Evolutionary conservation across 164 flowering plant genomes (phyloP), one percentile per base, ranked within the genome.

Genomic region (Protea cynaroides): DNA sequence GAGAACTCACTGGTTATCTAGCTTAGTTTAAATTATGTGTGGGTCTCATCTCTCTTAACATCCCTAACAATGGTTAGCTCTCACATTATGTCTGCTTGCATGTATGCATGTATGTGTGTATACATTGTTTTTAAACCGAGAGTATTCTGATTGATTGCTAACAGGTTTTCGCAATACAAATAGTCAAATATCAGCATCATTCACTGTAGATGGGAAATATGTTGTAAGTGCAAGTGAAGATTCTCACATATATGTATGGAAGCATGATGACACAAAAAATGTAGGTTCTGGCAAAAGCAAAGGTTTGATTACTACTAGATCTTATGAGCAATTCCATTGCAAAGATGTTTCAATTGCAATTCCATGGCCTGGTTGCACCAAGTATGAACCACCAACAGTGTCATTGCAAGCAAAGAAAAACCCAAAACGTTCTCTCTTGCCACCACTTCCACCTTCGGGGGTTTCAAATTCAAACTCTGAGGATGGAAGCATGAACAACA

Each of bases 321-420:
- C 86, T 0, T 58, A 81, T 40, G 93, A 87, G 59, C 72, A 70
- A 64, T 87, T 87, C 74, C 80, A 58, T 3, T 82, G 90, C 62
- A 74, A 50, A 59, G 90, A 85, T 55, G 90, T 87, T 0, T 81
- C 88, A 11, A 82, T 80, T 0, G 87, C 90, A 40, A 72, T 85
- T 46, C 78, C 88, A n/a, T 87, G 90, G 93, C 82, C 80, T n/a
- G 87, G 85, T 8, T 63, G 68, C 6, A 65, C 72, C 18, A 79
- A 72, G 56, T 69, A 75, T 10, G 84, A 84, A 18, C 82, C 81
- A 1, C 89, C 87, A 24, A 58, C 78, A 0, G 62, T 71, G 36
- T 67, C 65, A 40, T 13, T 66, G 18, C 68, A 73, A 22, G 70
- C 85, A 21, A 84, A 79, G 57, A 66, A 75, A 60, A 69, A 77